Evolutionary conservation across 768 basidiomycete genomes (phyloP).

Genomic region (Suillus luteus): DNA sequence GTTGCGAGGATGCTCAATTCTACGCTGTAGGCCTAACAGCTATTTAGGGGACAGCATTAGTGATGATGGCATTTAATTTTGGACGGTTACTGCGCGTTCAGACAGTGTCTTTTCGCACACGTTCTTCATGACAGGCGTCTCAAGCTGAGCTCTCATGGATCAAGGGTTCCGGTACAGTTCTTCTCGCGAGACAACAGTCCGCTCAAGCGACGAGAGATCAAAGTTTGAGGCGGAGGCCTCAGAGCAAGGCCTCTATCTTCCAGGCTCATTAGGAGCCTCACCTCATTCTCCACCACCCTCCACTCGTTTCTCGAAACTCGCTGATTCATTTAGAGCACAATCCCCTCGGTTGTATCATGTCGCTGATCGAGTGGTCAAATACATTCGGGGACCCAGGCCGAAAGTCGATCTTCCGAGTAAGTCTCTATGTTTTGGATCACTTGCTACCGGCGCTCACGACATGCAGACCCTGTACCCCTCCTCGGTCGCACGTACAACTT

Average conservation of each 20-base stretch:
- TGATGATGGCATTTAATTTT: neutral
- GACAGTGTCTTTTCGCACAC: slow-evolving; percentile 2
- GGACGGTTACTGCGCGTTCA: neutral
- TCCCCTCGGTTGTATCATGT: slow-evolving; percentile 23
- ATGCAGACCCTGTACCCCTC: slow-evolving; percentile 53
- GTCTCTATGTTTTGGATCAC: neutral
- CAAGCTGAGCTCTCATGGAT: slow-evolving; percentile 4
- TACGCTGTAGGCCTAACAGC: neutral
- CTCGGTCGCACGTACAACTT: slow-evolving; percentile 51
- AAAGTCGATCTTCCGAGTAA: slow-evolving; percentile 51
- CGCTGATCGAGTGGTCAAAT: slow-evolving; percentile 25
- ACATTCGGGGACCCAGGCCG: slow-evolving; percentile 63
- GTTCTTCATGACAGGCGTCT: neutral
- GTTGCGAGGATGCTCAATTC: neutral
- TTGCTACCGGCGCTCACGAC: slow-evolving; percentile 8
- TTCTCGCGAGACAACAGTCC: slow-evolving; percentile 19
- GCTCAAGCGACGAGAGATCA: slow-evolving; percentile 10
- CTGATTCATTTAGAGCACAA: neutral
- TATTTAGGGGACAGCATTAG: neutral
- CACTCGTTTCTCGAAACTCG: slow-evolving; percentile 12
- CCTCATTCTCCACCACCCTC: neutral
- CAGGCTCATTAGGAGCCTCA: neutral
- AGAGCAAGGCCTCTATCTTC: neutral
- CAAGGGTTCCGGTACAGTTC: slow-evolving; percentile 10
- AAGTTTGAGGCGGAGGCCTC: neutral